These are phyloP conservation scores for Globomyces sp. DNA, from an alignment of 371 early-diverging fungal species.

Conservation along the genomic window DNA sequence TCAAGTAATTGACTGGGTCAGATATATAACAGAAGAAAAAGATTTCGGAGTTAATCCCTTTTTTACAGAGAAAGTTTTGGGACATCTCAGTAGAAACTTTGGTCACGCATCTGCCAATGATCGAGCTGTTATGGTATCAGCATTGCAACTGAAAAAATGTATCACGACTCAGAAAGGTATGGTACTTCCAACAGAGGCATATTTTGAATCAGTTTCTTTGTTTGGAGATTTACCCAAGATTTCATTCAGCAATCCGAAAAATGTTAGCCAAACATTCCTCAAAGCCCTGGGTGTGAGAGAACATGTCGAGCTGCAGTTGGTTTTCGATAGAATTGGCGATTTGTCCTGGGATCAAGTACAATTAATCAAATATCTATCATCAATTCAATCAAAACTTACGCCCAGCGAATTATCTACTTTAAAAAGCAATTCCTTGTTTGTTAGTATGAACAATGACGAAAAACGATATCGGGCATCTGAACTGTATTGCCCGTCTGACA, in stretches of 20 bases:
- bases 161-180: conserved; percentile 75
- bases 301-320: conserved; percentile 81
- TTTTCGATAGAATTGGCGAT: conserved; percentile 79
- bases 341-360: conserved; percentile 87
- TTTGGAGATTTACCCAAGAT: conserved; percentile 81
- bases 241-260: conserved; percentile 49
- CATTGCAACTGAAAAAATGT: conserved; percentile 56
- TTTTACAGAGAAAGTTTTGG: conserved; percentile 68
- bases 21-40: conserved; percentile 47
- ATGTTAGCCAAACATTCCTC: conserved; percentile 61
- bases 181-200: conserved; percentile 63
- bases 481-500: conserved; percentile 70
- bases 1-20: conserved; percentile 61
- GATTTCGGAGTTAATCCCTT: conserved; percentile 53
- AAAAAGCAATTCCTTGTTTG: conserved; percentile 69
- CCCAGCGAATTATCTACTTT: conserved; percentile 62
- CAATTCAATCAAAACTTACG: conserved; percentile 64
- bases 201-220: conserved; percentile 75
- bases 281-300: conserved; percentile 79
- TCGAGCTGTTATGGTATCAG: conserved; percentile 49
- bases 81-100: conserved; percentile 56
- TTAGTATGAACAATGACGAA: conserved; percentile 30
- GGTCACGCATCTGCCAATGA: conserved; percentile 37
- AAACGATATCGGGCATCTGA: conserved; percentile 66
- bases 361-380: conserved; percentile 75